phyloP scores from a whole-genome alignment of 2,329 filamentous ascomycete species.

The Fusarium tanahbumbuense region DNA sequence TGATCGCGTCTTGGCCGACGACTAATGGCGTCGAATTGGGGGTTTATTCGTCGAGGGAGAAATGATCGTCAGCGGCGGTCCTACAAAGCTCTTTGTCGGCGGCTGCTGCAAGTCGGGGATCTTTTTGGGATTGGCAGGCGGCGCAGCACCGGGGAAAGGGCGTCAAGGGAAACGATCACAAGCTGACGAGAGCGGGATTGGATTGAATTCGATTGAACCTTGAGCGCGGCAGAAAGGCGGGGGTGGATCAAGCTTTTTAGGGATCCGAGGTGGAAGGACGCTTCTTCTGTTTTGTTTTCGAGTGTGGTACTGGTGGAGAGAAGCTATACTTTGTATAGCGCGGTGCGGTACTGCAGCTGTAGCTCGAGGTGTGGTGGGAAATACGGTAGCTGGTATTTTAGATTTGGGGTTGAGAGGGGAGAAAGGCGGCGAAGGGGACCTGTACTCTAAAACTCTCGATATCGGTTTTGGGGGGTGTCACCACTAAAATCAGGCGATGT shows the following conservation, averaged over 20 bases:
- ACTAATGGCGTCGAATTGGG: conserved; percentile 16
- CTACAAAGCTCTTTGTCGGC: conserved; percentile 27
- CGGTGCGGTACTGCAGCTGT: background rate
- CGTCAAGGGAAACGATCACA: conserved; percentile 18
- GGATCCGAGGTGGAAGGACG: conserved; percentile 20
- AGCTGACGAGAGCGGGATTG: conserved; percentile 15
- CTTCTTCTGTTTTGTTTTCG: conserved; percentile 4
- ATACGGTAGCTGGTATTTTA: background rate
- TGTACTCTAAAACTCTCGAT: conserved; percentile 5
- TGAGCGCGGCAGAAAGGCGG: conserved; percentile 27
- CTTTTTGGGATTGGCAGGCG: conserved; percentile 13
- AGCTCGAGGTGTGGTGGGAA: background rate
- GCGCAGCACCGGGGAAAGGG: conserved; percentile 20
- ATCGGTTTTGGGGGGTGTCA: background rate
- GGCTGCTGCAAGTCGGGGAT: conserved; percentile 12
- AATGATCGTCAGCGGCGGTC: conserved; percentile 28
- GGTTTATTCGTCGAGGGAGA: conserved; percentile 19
- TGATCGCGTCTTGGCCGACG: conserved; percentile 27
- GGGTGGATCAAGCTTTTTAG: conserved; percentile 26
- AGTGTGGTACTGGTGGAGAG: conserved; percentile 3
- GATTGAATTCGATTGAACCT: conserved; percentile 5
- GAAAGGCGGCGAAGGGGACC: conserved; percentile 6
- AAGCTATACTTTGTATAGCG: conserved; percentile 7
- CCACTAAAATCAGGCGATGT: background rate
- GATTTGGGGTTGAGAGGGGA: conserved; percentile 9